phyloP scores from a whole-genome alignment of 495 filamentous ascomycete species.

The Penicillium dipodomyicola region DNA sequence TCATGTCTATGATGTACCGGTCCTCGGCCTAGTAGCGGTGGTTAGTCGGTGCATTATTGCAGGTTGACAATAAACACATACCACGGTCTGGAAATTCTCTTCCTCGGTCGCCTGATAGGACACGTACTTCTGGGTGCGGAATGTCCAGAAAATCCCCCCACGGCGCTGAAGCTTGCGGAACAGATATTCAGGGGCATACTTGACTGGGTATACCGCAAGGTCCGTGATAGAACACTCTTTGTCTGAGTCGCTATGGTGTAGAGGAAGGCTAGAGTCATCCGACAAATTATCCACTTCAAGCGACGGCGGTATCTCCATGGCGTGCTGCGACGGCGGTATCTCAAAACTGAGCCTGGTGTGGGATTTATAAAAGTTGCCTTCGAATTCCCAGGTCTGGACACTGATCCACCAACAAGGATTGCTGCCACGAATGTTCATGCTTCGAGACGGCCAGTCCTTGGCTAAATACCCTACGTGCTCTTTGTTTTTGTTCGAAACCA shows the following conservation, averaged over 20 bases:
- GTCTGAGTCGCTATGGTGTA: background rate
- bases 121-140: constrained; percentile 17
- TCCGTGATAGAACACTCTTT: constrained; percentile 7
- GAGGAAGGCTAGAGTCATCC: background rate
- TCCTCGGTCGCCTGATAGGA: constrained; percentile 17
- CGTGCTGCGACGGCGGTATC: background rate
- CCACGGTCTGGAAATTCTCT: constrained; percentile 12
- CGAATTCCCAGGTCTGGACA: constrained; percentile 2
- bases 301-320: background rate
- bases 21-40: constrained; percentile 12
- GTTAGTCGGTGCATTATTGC: background rate
- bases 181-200: constrained; percentile 13
- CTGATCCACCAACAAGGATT: background rate
- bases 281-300: background rate
- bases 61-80: constrained; percentile 7
- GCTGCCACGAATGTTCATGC: background rate
- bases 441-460: background rate
- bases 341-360: background rate
- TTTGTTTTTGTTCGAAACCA: constrained; percentile 12
- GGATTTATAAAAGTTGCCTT: background rate
- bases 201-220: constrained; percentile 16
- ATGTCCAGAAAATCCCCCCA: constrained; percentile 21
- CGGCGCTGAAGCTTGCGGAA: constrained; percentile 14
- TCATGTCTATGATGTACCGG: constrained; percentile 24
- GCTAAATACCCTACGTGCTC: constrained; percentile 6